phyloP scores from a whole-genome alignment of 225 moss, liverwort and hornwort species.

The Sphagnum tenellum region DNA sequence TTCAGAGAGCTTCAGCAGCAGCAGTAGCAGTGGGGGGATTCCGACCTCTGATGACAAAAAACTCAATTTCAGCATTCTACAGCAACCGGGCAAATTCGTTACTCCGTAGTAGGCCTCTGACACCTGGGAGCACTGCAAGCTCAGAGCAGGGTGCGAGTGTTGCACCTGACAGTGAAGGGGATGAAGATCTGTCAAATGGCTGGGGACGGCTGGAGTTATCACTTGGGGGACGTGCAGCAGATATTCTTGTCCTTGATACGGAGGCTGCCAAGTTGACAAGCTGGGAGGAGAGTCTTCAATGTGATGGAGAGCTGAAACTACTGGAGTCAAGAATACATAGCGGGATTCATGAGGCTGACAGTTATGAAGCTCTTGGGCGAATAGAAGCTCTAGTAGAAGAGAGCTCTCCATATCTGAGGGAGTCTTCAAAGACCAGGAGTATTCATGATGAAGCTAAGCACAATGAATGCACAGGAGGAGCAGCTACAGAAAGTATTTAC shows the following conservation, averaged over 20 bases:
- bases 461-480: too few species aligned
- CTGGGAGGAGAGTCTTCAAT: slow-evolving; percentile 2
- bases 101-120: slow-evolving; percentile 28
- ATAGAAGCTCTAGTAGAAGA: too few species aligned
- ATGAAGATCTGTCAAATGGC: slow-evolving; percentile 21
- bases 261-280: slow-evolving; percentile 20
- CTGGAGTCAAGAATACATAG: too few species aligned
- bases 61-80: slow-evolving; percentile 44
- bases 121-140: slow-evolving; percentile 47
- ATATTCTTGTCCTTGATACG: slow-evolving; percentile 22
- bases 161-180: slow-evolving; percentile 33
- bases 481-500: too few species aligned
- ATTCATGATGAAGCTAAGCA: too few species aligned
- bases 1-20: slow-evolving; percentile 27
- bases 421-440: too few species aligned
- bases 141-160: slow-evolving; percentile 44
- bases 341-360: too few species aligned
- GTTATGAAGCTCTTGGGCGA: too few species aligned
- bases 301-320: background rate
- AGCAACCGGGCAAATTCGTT: slow-evolving; percentile 37
- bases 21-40: slow-evolving; percentile 13
- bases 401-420: too few species aligned
- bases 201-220: slow-evolving; percentile 21
- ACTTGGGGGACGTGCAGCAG: slow-evolving; percentile 19
- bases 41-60: slow-evolving; percentile 42